Conservation (phyloP, 2,329 filamentous ascomycete species). For the Erysiphe pulchra region DNA sequence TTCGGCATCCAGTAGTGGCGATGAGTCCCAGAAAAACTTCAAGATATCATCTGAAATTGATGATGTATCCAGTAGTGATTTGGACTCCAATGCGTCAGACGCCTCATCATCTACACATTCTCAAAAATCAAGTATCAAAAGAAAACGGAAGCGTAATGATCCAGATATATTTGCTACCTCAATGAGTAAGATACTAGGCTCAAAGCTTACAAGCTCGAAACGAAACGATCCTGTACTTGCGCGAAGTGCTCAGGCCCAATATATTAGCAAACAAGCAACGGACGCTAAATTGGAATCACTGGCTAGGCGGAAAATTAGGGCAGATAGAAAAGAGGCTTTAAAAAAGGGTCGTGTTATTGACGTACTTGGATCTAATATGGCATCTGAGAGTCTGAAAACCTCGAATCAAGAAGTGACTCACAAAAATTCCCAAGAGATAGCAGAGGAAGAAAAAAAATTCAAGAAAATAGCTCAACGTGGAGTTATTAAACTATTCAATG, state of each 20-base stretch:
- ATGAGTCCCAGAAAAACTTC: too few relatives aligned
- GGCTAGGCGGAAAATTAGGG: conserved; percentile 51
- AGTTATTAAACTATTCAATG: conserved; percentile 92
- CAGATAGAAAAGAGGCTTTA: conserved; percentile 51
- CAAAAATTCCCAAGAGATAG: conserved; percentile 25
- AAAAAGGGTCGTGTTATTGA: conserved; percentile 80
- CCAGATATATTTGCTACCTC: conserved; percentile 76
- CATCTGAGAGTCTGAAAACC: conserved; percentile 20
- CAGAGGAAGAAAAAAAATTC: conserved; percentile 53
- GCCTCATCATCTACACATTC: conserved; percentile 13
- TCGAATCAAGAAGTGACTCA: conserved; percentile 16
- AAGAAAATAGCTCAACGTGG: conserved; percentile 76
- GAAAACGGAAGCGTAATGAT: conserved; percentile 69
- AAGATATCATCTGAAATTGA: too few relatives aligned
- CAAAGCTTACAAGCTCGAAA: conserved; percentile 61
- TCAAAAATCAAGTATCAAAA: conserved; percentile 17
- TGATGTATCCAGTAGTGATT: conserved; percentile 16
- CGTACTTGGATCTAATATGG: conserved; percentile 35
- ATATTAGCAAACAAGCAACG: conserved; percentile 43
- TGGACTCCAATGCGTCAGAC: conserved; percentile 10
- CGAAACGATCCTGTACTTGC: conserved; percentile 79
- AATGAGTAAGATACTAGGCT: conserved; percentile 75
- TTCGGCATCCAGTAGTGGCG: too few relatives aligned
- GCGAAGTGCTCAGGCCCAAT: conserved; percentile 48
- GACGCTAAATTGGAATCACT: conserved; percentile 62